These are phyloP conservation scores for Globisporangium barbulae DNA, from an alignment of 352 stramenopile species.

Conservation along the genomic window DNA sequence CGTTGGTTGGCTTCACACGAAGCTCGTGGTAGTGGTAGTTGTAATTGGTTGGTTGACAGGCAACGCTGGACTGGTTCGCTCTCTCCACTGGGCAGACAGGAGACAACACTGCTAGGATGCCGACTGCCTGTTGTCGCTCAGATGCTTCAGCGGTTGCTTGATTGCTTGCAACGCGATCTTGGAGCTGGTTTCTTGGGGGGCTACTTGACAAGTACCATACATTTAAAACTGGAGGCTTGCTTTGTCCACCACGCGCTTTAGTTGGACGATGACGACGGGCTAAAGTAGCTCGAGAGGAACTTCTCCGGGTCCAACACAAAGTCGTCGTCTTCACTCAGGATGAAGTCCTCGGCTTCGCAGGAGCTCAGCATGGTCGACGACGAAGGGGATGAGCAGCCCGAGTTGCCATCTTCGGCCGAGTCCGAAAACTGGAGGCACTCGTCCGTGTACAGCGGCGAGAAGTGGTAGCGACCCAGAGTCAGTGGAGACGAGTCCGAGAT, in stretches of 20 bases:
- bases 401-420: conserved; percentile 2
- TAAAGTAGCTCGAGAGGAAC: conserved; percentile 85
- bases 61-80: not conserved
- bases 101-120: conserved; percentile 21
- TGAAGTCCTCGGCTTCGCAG: conserved; percentile 26
- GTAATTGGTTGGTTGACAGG: not conserved
- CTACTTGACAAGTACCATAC: conserved; percentile 6
- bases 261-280: conserved; percentile 18
- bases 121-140: conserved; percentile 16
- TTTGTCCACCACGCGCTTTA: not conserved
- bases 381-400: conserved; percentile 21
- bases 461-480: conserved; percentile 22
- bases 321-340: conserved; percentile 64
- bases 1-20: not conserved
- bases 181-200: not conserved
- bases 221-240: conserved; percentile 8
- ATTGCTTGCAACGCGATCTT: not conserved
- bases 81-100: conserved; percentile 2
- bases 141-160: conserved; percentile 12
- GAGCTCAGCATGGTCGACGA: conserved; percentile 18
- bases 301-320: conserved; percentile 86
- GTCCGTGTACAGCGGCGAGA: conserved; percentile 25
- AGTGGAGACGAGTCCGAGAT: conserved; percentile 16
- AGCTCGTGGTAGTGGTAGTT: not conserved
- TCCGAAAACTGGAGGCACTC: conserved; percentile 25